A percentile compares a stretch with the other conserved stretches of the same genome.
Evolutionary conservation across 2,329 filamentous ascomycete species (phyloP).

Genomic region (Penicillium sp.): DNA sequence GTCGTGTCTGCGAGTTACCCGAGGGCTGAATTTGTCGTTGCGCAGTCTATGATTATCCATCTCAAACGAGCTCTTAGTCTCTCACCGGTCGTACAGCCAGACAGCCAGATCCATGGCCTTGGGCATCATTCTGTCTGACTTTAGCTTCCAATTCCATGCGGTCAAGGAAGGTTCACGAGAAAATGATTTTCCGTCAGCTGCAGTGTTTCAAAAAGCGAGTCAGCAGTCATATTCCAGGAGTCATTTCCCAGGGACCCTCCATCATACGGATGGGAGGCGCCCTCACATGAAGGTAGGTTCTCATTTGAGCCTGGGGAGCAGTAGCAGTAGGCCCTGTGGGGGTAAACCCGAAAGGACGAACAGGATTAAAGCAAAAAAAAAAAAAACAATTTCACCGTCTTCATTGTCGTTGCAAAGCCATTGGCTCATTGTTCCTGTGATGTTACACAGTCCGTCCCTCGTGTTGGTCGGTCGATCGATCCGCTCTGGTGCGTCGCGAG

Average conservation of each 20-base stretch:
- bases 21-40: slow-evolving; percentile 18
- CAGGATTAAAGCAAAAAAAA: neutral
- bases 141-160: slow-evolving; percentile 24
- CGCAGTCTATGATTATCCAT: slow-evolving; percentile 15
- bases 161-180: slow-evolving; percentile 26
- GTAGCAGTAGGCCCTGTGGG: slow-evolving; percentile 4
- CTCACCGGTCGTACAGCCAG: slow-evolving; percentile 15
- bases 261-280: slow-evolving; percentile 17
- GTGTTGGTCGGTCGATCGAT: slow-evolving; percentile 26
- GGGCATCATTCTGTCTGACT: slow-evolving; percentile 25
- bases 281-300: slow-evolving; percentile 24
- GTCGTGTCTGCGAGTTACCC: slow-evolving; percentile 13
- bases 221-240: slow-evolving; percentile 10
- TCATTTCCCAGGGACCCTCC: slow-evolving; percentile 13
- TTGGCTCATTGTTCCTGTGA: slow-evolving; percentile 24
- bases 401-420: neutral
- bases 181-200: slow-evolving; percentile 4
- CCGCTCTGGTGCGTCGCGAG: slow-evolving; percentile 7
- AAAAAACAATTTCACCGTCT: slow-evolving; percentile 12
- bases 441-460: slow-evolving; percentile 25
- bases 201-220: slow-evolving; percentile 20
- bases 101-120: slow-evolving; percentile 13
- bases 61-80: slow-evolving; percentile 8
- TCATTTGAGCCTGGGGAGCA: slow-evolving; percentile 8
- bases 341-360: neutral